Percentiles rank a stretch among this genome's conserved stretches.
Evolutionary conservation across 257 asterid genomes (phyloP).

Genomic region (Rauvolfia tetraphylla): DNA sequence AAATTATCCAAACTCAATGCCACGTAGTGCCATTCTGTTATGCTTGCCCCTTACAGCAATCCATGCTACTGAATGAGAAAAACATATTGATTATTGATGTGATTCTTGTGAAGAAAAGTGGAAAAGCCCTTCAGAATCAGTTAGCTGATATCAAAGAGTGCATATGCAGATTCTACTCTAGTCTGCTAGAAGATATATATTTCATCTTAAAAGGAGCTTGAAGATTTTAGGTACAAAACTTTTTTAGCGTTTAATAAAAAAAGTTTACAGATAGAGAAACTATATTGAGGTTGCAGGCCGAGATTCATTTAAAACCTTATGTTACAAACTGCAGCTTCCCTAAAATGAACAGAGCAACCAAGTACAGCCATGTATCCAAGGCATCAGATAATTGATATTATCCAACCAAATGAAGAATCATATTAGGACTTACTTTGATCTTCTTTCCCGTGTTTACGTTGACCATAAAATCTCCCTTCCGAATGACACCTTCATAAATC

Average conservation of each 20-base stretch:
- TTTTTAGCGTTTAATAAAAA: too few relatives aligned
- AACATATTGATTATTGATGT: background rate
- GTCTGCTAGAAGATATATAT: background rate
- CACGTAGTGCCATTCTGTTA: background rate
- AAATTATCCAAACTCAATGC: background rate
- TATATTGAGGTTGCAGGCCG: background rate
- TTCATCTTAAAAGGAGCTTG: background rate
- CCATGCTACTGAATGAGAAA: background rate
- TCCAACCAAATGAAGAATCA: background rate
- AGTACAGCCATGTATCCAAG: background rate
- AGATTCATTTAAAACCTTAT: background rate
- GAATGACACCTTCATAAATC: constrained; percentile 88
- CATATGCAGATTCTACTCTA: background rate
- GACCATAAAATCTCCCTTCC: constrained; percentile 87
- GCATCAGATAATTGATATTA: background rate
- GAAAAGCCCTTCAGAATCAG: background rate
- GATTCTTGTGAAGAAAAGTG: background rate
- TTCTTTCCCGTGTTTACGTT: constrained; percentile 92
- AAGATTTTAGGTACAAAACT: background rate
- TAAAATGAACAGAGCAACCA: background rate
- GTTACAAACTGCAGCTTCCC: background rate
- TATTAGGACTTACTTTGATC: constrained; percentile 61
- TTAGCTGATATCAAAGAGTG: background rate
- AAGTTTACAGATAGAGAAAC: background rate
- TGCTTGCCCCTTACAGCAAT: background rate